These are phyloP conservation scores for Vigna mungo DNA, from an alignment of 306 rosid genomes.

Conservation along the genomic window DNA sequence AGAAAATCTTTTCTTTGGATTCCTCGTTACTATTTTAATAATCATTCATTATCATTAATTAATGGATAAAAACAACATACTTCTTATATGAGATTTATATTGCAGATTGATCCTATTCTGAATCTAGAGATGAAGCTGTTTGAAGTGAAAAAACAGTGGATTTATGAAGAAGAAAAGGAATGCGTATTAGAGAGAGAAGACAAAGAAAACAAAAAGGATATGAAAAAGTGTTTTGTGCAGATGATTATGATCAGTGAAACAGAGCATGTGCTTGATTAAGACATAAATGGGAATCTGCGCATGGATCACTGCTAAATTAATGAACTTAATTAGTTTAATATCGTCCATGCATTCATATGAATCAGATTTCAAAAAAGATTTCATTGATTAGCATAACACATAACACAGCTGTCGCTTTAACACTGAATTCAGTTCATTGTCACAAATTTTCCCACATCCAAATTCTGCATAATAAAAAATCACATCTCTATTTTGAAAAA, in stretches of 20 bases:
- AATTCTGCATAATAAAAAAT: neutral
- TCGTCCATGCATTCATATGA: neutral
- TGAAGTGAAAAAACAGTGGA: neutral
- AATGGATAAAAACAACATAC: too few relatives aligned
- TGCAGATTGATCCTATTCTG: too few relatives aligned
- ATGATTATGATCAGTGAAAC: neutral
- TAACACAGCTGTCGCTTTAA: neutral
- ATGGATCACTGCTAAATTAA: conserved; percentile 6
- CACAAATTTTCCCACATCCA: neutral
- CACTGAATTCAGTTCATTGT: neutral
- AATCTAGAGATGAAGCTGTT: neutral
- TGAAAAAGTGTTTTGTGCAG: neutral
- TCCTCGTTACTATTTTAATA: conserved; percentile 19
- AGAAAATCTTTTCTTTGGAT: conserved; percentile 20
- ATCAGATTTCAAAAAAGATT: neutral
- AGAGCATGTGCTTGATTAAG: conserved; percentile 30
- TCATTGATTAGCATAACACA: neutral
- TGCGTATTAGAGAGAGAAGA: neutral
- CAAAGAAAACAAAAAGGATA: conserved; percentile 1
- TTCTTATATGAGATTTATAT: too few relatives aligned
- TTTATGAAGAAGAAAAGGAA: neutral
- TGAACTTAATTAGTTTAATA: neutral
- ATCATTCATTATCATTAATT: neutral
- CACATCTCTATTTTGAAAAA: too few relatives aligned
- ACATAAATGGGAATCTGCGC: neutral